A percentile compares a stretch with the other conserved stretches of the same genome.
phyloP scores from a whole-genome alignment of 148 eudicot genomes.

The Bassia scoparia region DNA sequence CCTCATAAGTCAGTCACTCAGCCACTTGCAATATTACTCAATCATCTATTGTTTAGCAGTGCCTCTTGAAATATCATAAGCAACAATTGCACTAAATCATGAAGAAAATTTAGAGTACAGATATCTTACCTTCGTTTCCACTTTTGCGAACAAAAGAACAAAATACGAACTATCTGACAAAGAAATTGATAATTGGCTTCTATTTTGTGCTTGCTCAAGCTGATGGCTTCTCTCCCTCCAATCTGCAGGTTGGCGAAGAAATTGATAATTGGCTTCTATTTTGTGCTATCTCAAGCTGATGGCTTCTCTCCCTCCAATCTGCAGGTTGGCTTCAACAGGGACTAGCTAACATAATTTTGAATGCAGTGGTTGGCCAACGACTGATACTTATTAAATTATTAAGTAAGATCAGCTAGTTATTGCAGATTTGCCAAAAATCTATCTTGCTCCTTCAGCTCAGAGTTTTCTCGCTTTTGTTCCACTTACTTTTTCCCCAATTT shows the following conservation, averaged over 20 bases:
- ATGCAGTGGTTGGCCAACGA: not conserved
- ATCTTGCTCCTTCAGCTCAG: not conserved
- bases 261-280: not conserved
- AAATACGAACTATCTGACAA: not conserved
- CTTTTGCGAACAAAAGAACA: too few relatives aligned
- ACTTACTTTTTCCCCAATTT: not conserved
- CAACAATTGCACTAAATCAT: not conserved
- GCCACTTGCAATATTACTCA: slow-evolving; percentile 5
- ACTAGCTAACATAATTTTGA: not conserved
- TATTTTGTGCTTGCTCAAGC: not conserved
- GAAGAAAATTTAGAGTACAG: not conserved
- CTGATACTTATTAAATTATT: not conserved
- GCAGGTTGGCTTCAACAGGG: not conserved
- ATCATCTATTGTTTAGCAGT: not conserved
- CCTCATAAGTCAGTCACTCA: not conserved
- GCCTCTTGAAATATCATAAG: slow-evolving; percentile 1
- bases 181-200: not conserved
- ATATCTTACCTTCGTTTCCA: not conserved
- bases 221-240: not conserved
- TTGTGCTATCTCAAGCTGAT: not conserved
- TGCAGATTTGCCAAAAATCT: not conserved
- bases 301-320: not conserved
- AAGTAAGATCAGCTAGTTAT: not conserved
- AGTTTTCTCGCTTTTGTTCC: not conserved
- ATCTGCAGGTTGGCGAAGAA: too few relatives aligned